These are phyloP conservation scores for Myxozyma vanderwaltii DNA, from an alignment of 805 yeast species.

Conservation along the genomic window DNA sequence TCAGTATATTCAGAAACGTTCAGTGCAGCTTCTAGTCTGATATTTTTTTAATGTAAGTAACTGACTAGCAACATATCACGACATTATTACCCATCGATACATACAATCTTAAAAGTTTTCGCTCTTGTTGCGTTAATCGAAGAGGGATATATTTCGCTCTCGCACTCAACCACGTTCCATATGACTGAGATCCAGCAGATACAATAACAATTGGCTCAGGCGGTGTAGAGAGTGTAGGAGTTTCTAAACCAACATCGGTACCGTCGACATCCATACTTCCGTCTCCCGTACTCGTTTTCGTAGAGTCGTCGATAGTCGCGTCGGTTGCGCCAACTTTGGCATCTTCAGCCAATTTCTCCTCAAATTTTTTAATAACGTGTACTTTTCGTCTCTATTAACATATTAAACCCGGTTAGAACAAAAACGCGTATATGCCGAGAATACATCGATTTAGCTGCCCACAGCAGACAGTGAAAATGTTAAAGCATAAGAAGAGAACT, in stretches of 20 bases:
- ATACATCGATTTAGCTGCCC: too few relatives aligned
- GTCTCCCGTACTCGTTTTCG: slow-evolving; percentile 20
- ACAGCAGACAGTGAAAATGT: too few relatives aligned
- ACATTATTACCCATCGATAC: too few relatives aligned
- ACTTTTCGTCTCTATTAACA: slow-evolving; percentile 48
- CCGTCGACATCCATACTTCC: slow-evolving; percentile 32
- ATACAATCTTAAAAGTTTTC: slow-evolving; percentile 60
- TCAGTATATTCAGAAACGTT: slow-evolving; percentile 81
- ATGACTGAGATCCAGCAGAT: slow-evolving; percentile 31
- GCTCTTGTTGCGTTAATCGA: slow-evolving; percentile 66
- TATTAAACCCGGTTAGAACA: neutral
- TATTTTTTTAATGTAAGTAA: too few relatives aligned
- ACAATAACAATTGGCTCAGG: slow-evolving; percentile 31
- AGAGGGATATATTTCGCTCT: slow-evolving; percentile 61
- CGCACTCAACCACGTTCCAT: slow-evolving; percentile 29
- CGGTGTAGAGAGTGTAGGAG: slow-evolving; percentile 6
- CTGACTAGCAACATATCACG: too few relatives aligned
- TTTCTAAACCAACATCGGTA: slow-evolving; percentile 12
- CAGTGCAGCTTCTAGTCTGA: slow-evolving; percentile 61
- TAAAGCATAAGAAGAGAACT: slow-evolving; percentile 5
- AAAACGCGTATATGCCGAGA: neutral
- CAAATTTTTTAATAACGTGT: slow-evolving; percentile 46
- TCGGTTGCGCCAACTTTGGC: slow-evolving; percentile 29
- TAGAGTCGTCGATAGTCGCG: slow-evolving; percentile 26
- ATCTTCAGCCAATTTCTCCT: slow-evolving; percentile 31